Evolutionary conservation across 768 basidiomycete genomes (phyloP).

Genomic region (Suillus spraguei): DNA sequence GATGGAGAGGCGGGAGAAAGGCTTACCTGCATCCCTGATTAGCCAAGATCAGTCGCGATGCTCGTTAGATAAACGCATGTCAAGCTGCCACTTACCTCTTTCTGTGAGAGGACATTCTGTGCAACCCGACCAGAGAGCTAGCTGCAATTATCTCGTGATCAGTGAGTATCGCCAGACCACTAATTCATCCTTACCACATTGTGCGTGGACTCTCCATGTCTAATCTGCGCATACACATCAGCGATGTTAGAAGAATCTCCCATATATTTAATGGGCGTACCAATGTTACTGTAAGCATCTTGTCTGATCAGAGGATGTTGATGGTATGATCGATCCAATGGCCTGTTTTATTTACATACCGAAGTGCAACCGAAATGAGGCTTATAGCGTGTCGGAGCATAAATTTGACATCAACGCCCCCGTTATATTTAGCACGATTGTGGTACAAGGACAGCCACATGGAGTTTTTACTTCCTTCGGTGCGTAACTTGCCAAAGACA

Average conservation of each 20-base stretch:
- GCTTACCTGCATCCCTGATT: constrained; percentile 1
- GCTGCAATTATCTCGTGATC: neutral
- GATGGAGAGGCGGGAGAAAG: neutral
- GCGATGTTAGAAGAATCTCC: neutral
- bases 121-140: constrained; percentile 6
- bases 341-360: neutral
- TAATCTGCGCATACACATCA: constrained; percentile 45
- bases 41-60: neutral
- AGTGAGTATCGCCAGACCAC: neutral
- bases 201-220: constrained; percentile 80
- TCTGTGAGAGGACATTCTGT: constrained; percentile 7
- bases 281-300: constrained; percentile 7
- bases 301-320: neutral
- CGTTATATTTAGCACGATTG: neutral
- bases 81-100: constrained; percentile 3
- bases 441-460: neutral
- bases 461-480: neutral
- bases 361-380: neutral
- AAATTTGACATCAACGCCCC: neutral
- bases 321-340: neutral
- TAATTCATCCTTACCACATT: constrained; percentile 57
- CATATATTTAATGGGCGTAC: neutral
- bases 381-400: constrained; percentile 5
- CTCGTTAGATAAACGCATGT: neutral
- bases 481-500: neutral